A percentile compares a stretch with the other conserved stretches of the same genome.
These are phyloP conservation scores for Apiotrichum gracile DNA, from an alignment of 1,284 basidiomycete genomes.

Conservation along the genomic window DNA sequence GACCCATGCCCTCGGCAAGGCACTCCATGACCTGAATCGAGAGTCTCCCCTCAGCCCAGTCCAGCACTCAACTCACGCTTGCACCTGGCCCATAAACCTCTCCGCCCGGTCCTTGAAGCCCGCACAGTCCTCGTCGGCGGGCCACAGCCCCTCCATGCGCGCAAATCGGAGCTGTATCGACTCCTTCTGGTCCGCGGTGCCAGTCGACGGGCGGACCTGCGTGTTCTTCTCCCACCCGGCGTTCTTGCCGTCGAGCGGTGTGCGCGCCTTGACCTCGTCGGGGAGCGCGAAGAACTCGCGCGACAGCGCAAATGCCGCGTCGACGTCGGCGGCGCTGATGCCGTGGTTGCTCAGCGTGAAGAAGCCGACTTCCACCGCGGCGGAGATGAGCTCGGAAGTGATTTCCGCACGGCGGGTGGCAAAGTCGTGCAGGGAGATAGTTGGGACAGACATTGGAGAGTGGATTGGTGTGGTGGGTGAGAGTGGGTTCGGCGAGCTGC, in stretches of 20 bases:
- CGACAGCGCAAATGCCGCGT: conserved; percentile 9
- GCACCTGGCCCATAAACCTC: conserved; percentile 26
- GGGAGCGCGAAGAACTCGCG: conserved; percentile 12
- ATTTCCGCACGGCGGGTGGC: conserved; percentile 25
- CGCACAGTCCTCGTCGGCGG: conserved; percentile 17
- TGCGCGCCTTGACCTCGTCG: conserved; percentile 11
- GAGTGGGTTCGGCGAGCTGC: not conserved
- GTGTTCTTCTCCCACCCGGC: conserved; percentile 18
- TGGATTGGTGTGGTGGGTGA: not conserved
- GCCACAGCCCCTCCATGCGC: conserved; percentile 34
- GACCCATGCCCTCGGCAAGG: conserved; percentile 29
- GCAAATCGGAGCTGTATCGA: conserved; percentile 24
- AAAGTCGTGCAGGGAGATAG: conserved; percentile 34
- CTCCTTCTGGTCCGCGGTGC: conserved; percentile 18
- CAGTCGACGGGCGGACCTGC: conserved; percentile 15
- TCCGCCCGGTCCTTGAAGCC: conserved; percentile 19
- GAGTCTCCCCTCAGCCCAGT: conserved; percentile 6
- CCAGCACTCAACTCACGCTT: conserved; percentile 14
- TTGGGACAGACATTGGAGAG: conserved; percentile 20
- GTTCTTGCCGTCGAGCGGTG: conserved; percentile 15
- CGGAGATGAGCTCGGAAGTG: conserved; percentile 25
- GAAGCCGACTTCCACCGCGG: conserved; percentile 30
- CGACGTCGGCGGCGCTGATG: conserved; percentile 7
- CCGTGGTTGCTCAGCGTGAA: conserved; percentile 17
- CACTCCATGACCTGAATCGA: conserved; percentile 32